Percentiles rank a stretch among this genome's conserved stretches.
These are phyloP conservation scores for Lasiosphaeris hirsuta DNA, from an alignment of 495 filamentous ascomycete genomes.

Conservation along the genomic window DNA sequence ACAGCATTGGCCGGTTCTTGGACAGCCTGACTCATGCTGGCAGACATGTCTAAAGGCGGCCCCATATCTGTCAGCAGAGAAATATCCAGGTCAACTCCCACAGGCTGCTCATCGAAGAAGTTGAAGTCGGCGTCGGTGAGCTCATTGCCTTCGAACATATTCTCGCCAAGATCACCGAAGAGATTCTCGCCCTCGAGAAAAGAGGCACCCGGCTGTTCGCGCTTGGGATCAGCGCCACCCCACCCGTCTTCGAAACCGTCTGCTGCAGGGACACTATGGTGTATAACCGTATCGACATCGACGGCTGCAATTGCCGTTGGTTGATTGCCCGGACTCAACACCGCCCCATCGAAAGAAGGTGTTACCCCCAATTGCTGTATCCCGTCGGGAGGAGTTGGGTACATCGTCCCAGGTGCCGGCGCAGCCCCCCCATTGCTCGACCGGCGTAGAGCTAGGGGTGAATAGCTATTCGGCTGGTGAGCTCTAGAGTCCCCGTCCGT, in stretches of 20 bases:
- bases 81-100: conserved; percentile 35
- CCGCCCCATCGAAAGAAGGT: conserved; percentile 48
- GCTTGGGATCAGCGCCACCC: conserved; percentile 36
- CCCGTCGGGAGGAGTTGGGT: conserved; percentile 85
- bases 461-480: conserved; percentile 34
- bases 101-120: conserved; percentile 68
- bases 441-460: conserved; percentile 44
- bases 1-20: conserved; percentile 5
- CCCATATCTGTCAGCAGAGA: conserved; percentile 18
- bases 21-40: conserved; percentile 9
- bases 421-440: conserved; percentile 50
- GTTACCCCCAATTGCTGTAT: conserved; percentile 47
- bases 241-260: conserved; percentile 32
- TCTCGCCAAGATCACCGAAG: conserved; percentile 67
- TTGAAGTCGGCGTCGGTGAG: conserved; percentile 88
- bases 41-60: conserved; percentile 9
- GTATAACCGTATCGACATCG: conserved; percentile 28
- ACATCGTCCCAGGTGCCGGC: conserved; percentile 62
- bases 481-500: conserved; percentile 36
- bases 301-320: conserved; percentile 15
- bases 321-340: conserved; percentile 46
- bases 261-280: conserved; percentile 11
- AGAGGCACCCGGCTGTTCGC: conserved; percentile 33
- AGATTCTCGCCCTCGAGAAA: conserved; percentile 58
- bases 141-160: conserved; percentile 76